A percentile compares a stretch with the other conserved stretches of the same genome.
phyloP scores from a whole-genome alignment of 805 yeast genomes.

The Komagataella mondaviorum region DNA sequence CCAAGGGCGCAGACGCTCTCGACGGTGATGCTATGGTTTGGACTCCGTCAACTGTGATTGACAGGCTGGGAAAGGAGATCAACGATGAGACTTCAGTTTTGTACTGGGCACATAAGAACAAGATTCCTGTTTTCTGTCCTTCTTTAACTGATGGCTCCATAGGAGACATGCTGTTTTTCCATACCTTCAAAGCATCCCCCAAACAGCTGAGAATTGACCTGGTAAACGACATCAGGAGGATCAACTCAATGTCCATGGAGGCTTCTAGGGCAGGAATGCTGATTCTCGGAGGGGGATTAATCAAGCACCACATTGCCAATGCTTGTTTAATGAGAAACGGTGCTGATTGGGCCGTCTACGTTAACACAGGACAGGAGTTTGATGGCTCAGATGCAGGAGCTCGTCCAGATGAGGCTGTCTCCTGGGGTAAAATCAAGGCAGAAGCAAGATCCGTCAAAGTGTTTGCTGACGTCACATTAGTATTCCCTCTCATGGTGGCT shows the following conservation, averaged over 20 bases:
- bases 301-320: conserved; percentile 95
- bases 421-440: conserved; percentile 98
- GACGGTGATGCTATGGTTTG: conserved; percentile 66
- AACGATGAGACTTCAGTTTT: conserved; percentile 86
- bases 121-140: conserved; percentile 95
- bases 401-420: conserved; percentile 95
- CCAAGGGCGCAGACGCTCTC: conserved; percentile 38
- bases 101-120: conserved; percentile 96
- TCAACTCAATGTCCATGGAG: conserved; percentile 90
- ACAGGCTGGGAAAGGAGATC: conserved; percentile 90
- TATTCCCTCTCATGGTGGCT: conserved; percentile 92
- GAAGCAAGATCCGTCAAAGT: conserved; percentile 88
- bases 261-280: conserved; percentile 94
- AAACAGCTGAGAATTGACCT: conserved; percentile 81
- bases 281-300: conserved; percentile 89
- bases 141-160: conserved; percentile 96
- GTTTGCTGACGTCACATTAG: conserved; percentile 89
- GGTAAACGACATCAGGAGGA: conserved; percentile 83
- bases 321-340: conserved; percentile 99
- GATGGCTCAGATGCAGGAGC: conserved; percentile 99
- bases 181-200: conserved; percentile 91
- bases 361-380: conserved; percentile 96
- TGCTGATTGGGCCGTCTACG: conserved; percentile 94
- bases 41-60: conserved; percentile 91
- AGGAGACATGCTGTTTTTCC: conserved; percentile 98